Base-by-base conservation (phyloP, 2,329 filamentous ascomycete species). In the Aspergillus sp. region DNA sequence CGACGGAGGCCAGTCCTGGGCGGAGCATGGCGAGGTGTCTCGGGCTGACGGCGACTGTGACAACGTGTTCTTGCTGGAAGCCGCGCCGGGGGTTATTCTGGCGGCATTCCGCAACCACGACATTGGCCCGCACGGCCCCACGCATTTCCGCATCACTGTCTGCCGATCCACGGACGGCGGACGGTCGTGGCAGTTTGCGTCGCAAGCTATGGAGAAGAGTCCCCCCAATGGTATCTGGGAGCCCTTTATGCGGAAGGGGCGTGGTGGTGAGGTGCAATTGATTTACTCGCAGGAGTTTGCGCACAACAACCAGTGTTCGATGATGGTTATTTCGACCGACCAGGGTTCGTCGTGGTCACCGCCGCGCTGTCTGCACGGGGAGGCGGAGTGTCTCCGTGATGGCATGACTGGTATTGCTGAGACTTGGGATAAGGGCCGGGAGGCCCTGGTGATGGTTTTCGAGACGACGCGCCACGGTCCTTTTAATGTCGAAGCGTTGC, bases 51-150 rank as follows among this genome's bases (percentile, higher is more conserved):
- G 70, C 13, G 74, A 78, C 53, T 62, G 73, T 45, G 74, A 76
- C 58, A 78, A 77, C 56, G 63, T 70, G 30, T 76, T 71, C 50
- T 54, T 77, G 12, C 61, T 75, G 9, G 72, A 76, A 49, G 64
- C 70, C 1, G 56, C 60, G 0, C 60, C 64, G 0, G 53, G 51
- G 0, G 59, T 61, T 1, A 60, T 76, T 2, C 63, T 77, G 0
- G 74, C 69, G 0, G 74, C 75, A 0, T 77, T 77, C 58, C 70
- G 75, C 5, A 77, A 77, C 57, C 73, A 76, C 48, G 67, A 70
- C 37, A 57, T 66, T 3, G 70, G 64, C 2, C 63, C 64, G 0
- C 41, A 59, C 17, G 63, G 66, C 2, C 63, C 63, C 0, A 67
- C 66, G 4, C 66, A 74, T 56, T 77, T 73, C 58, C 72, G 74